These are phyloP conservation scores for Blastocystis sp. DNA, from an alignment of 352 stramenopile species.

Conservation along the genomic window DNA sequence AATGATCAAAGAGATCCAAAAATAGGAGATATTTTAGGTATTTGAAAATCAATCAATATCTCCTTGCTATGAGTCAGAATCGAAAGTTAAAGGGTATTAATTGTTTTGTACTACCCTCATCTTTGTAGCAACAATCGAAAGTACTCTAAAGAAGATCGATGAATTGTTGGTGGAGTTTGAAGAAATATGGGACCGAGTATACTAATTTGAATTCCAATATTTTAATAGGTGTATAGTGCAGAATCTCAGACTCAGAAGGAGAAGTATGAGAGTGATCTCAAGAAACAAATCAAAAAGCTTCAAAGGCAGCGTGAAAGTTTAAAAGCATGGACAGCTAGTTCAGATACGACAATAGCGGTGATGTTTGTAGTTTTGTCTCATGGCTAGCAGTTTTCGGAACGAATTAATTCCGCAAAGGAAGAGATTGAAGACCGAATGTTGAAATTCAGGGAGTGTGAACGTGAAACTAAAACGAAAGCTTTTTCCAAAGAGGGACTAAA, in stretches of 20 bases:
- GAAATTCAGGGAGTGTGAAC: conserved; percentile 57
- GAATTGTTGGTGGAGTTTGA: conserved; percentile 48
- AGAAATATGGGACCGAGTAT: conserved; percentile 37
- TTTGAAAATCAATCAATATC: too few species aligned
- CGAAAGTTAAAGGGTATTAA: conserved; percentile 54
- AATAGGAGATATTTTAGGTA: too few species aligned
- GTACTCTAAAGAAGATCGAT: conserved; percentile 56
- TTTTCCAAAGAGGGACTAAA: conserved; percentile 51
- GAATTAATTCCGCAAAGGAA: conserved; percentile 8
- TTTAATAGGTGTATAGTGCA: conserved; percentile 1
- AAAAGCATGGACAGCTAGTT: conserved; percentile 10
- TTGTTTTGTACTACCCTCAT: neutral
- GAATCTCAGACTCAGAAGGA: conserved; percentile 50
- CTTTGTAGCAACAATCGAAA: conserved; percentile 44
- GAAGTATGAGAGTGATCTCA: conserved; percentile 63
- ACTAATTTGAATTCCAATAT: neutral
- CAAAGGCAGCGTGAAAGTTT: conserved; percentile 48
- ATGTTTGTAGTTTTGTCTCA: neutral
- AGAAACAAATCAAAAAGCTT: conserved; percentile 62
- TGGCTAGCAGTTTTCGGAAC: conserved; percentile 1
- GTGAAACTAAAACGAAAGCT: conserved; percentile 43
- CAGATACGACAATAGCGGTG: conserved; percentile 44
- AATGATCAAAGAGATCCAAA: too few species aligned
- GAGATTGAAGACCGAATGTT: conserved; percentile 45
- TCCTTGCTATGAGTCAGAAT: conserved; percentile 42